Evolutionary conservation across 345 rosid species (phyloP).

Genomic region (Erysimum cheiranthoides): DNA sequence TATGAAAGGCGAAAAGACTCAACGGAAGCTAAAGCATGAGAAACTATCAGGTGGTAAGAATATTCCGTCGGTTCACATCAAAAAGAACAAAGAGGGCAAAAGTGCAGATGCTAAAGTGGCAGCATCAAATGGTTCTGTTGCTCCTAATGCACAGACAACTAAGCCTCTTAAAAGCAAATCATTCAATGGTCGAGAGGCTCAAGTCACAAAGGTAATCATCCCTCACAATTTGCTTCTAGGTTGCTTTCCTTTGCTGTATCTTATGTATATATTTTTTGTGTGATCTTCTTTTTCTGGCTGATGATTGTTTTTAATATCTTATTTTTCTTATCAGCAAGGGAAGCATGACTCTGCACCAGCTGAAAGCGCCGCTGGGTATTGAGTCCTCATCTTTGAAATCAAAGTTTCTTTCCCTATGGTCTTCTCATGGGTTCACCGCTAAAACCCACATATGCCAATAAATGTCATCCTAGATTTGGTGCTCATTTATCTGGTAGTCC

Average conservation of each 20-base stretch:
- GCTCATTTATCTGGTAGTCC: slow-evolving; percentile 5
- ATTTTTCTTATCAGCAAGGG: slow-evolving; percentile 58
- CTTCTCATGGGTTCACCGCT: slow-evolving; percentile 5
- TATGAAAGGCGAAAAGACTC: slow-evolving; percentile 51
- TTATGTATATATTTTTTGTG: slow-evolving; percentile 2
- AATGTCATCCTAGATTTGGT: slow-evolving; percentile 7
- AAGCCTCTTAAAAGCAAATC: slow-evolving; percentile 61
- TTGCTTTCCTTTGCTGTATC: not conserved
- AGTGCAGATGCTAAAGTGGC: slow-evolving; percentile 43
- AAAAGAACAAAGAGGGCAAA: slow-evolving; percentile 56
- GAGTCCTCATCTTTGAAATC: slow-evolving; percentile 11
- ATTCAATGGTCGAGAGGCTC: slow-evolving; percentile 56
- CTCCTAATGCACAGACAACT: slow-evolving; percentile 49
- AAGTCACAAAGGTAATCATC: slow-evolving; percentile 55
- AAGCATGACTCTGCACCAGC: slow-evolving; percentile 56
- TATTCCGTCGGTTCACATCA: slow-evolving; percentile 50
- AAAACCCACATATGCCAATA: slow-evolving; percentile 5
- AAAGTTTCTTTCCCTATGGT: slow-evolving; percentile 25
- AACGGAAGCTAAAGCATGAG: slow-evolving; percentile 57
- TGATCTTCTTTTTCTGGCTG: slow-evolving; percentile 36
- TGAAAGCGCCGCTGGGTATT: slow-evolving; percentile 63
- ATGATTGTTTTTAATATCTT: slow-evolving; percentile 41
- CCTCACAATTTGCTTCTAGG: slow-evolving; percentile 2
- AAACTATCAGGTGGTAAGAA: slow-evolving; percentile 54
- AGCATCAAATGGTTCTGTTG: slow-evolving; percentile 63